Base-by-base conservation (phyloP, 805 yeast species). In the Tetrapisispora arboricola region DNA sequence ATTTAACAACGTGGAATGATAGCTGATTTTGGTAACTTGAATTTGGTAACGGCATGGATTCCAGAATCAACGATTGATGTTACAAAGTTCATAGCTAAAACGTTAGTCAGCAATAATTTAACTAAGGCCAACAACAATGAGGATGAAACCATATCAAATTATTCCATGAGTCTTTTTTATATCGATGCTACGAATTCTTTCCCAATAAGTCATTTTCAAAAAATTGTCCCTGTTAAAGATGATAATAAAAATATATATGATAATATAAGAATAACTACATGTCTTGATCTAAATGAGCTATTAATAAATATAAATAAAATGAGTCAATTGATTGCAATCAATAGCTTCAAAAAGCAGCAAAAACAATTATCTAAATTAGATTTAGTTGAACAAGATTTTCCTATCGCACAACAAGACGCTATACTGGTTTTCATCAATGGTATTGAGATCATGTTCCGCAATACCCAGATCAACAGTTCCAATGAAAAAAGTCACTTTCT, bases 161-260 rank as follows among this genome's bases (percentile, higher is more conserved):
- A n/a, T 32, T 34, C 32, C 32, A 39, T 32, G 17, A 39, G 35
- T 28, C 35, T 60, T n/a, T 55, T 56, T 38, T 60, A 47, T 41
- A 46, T 60, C n/a, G 60, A 54, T 42, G 53, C 61, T 6, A 52
- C 52, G 7, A 56, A 50, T 34, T 48, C 61, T 10, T 60, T 60
- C 40, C 65, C 65, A 12, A 20, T 59, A 3, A 18, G 19, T 2
- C 49, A 53, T 18, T 52, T 60, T 32, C 54, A 55, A 31, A 38
- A 43, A 22, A 13, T 46, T 11, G 38, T 56, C n/a, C 50, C 49
- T 13, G 28, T 41, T 16, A 41, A 38, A 5, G 42, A 43, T 6
- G 38, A 29, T 8, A 40, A 49, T 30, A 43, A 39, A 17, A 36
- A 35, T 10, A 40, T 57, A 6, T 59, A 54, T 43, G 62, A 58